Evolutionary conservation across 352 stramenopile genomes (phyloP).

Genomic region (Pythium aphanidermatum): DNA sequence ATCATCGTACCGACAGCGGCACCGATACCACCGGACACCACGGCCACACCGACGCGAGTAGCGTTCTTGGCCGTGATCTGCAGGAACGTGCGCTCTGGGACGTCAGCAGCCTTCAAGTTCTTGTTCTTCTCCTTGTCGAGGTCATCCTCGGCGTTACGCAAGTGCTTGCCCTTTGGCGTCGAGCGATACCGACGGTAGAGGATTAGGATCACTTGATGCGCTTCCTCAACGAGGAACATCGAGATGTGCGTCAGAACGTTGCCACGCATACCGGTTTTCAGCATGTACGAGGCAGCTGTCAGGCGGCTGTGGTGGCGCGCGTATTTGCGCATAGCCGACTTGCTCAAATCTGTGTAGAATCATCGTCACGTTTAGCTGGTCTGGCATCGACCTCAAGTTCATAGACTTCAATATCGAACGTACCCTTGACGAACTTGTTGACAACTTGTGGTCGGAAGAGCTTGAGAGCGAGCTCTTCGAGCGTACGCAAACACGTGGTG

Average conservation of each 20-base stretch:
- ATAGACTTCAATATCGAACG: not conserved
- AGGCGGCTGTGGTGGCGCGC: conserved; percentile 51
- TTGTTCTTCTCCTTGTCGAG: not conserved
- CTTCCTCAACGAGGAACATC: conserved; percentile 84
- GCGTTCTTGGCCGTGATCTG: conserved; percentile 51
- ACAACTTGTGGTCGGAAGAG: conserved; percentile 50
- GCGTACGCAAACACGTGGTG: conserved; percentile 68
- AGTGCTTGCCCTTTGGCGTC: conserved; percentile 8
- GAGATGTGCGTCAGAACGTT: conserved; percentile 69
- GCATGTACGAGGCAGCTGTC: conserved; percentile 44
- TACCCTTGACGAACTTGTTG: conserved; percentile 81
- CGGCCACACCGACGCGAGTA: conserved; percentile 48
- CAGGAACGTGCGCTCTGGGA: conserved; percentile 33
- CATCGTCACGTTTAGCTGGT: not conserved
- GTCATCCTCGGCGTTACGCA: conserved; percentile 16
- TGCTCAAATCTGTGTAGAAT: conserved; percentile 48
- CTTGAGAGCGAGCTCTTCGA: conserved; percentile 60
- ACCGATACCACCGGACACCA: conserved; percentile 64
- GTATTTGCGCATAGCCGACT: conserved; percentile 76
- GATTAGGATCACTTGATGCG: conserved; percentile 63
- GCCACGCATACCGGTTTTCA: conserved; percentile 75
- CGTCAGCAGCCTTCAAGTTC: too few species aligned
- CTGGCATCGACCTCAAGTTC: not conserved
- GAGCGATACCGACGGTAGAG: conserved; percentile 53
- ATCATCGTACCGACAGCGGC: conserved; percentile 66